Conservation (phyloP, 2,329 filamentous ascomycete genomes). For the Colletotrichum sidae region DNA sequence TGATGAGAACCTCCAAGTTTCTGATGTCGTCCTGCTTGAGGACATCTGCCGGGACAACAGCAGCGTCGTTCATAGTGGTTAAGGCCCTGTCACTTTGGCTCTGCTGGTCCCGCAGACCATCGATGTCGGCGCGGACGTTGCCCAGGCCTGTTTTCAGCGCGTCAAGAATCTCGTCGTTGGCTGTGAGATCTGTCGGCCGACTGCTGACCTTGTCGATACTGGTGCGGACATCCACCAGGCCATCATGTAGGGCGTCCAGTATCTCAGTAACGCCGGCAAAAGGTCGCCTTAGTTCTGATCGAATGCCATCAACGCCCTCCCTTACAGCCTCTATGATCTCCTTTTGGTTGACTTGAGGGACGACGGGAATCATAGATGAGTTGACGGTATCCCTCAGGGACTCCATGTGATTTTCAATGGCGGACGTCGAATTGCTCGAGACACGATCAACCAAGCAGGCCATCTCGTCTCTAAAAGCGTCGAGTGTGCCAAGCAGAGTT, state of each 20-base stretch:
- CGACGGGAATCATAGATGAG: conserved; percentile 71
- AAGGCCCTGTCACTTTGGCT: conserved; percentile 62
- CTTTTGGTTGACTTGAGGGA: conserved; percentile 64
- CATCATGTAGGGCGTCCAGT: conserved; percentile 89
- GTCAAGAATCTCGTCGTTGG: conserved; percentile 90
- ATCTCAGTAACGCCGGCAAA: conserved; percentile 85
- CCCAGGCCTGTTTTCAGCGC: conserved; percentile 86
- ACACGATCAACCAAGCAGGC: conserved; percentile 66
- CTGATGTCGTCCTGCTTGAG: conserved; percentile 81
- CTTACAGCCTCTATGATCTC: conserved; percentile 79
- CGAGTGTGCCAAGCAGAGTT: conserved; percentile 72
- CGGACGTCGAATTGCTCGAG: conserved; percentile 68
- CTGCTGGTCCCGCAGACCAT: conserved; percentile 73
- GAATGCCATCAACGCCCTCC: conserved; percentile 79
- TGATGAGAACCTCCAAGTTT: conserved; percentile 85
- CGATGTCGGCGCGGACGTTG: conserved; percentile 81
- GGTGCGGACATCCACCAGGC: conserved; percentile 79
- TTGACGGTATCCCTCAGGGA: conserved; percentile 83
- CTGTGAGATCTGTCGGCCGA: conserved; percentile 84
- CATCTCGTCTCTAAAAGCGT: conserved; percentile 76
- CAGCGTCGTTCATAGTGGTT: conserved; percentile 63
- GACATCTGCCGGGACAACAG: conserved; percentile 62
- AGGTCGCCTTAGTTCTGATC: conserved; percentile 77
- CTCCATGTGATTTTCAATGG: conserved; percentile 85
- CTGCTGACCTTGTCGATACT: conserved; percentile 83